Evolutionary conservation across 441 rosid genomes (phyloP).

Genomic region (Pelargonium citronellum): DNA sequence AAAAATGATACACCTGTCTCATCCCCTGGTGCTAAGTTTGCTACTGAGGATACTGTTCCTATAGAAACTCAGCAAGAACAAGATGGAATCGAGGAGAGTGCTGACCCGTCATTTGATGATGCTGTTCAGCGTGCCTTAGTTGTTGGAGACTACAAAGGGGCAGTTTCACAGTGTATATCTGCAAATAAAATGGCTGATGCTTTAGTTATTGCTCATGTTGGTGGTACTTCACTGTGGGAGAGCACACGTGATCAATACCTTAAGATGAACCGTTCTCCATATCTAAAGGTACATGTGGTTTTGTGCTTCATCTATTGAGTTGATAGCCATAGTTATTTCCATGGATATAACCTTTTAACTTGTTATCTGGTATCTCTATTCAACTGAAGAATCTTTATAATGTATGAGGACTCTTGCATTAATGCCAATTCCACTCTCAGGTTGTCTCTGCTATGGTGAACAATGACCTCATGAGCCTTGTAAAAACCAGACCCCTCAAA

Average conservation of each 20-base stretch:
- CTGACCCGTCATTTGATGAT: constrained; percentile 78
- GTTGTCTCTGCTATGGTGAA: constrained; percentile 92
- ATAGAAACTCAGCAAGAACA: constrained; percentile 37
- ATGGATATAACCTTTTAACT: background rate
- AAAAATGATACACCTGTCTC: constrained; percentile 67
- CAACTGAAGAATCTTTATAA: background rate
- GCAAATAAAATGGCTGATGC: constrained; percentile 94
- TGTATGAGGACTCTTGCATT: background rate
- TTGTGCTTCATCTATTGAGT: background rate
- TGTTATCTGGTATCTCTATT: background rate
- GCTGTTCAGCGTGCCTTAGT: constrained; percentile 82
- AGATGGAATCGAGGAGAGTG: constrained; percentile 54
- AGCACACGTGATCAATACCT: constrained; percentile 84
- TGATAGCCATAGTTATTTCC: background rate
- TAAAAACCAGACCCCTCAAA: constrained; percentile 68
- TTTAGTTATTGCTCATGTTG: constrained; percentile 94
- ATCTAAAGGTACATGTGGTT: constrained; percentile 57
- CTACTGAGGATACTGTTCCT: constrained; percentile 33
- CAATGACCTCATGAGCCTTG: constrained; percentile 76
- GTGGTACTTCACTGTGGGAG: constrained; percentile 89
- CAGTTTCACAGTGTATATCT: constrained; percentile 80
- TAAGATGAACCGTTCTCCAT: constrained; percentile 65
- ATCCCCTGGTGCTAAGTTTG: constrained; percentile 38
- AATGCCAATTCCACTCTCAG: constrained; percentile 40
- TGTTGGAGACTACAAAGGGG: constrained; percentile 93